Conservation (phyloP, 306 rosid genomes). For the Inga oerstediana region DNA sequence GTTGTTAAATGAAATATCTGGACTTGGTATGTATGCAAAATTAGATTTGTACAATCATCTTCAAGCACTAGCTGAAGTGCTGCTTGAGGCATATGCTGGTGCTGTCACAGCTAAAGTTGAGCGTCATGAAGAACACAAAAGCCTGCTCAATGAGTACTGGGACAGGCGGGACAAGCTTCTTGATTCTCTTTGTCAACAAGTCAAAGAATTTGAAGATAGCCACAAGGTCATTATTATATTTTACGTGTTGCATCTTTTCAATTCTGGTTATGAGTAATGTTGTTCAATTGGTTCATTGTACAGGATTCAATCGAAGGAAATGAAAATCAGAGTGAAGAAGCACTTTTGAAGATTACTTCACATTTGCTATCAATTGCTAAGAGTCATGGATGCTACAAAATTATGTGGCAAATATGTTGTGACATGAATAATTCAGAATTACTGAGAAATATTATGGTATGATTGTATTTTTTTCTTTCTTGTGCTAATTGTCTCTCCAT, state of each 20-base stretch:
- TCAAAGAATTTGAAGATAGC: conserved; percentile 59
- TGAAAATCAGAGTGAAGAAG: conserved; percentile 56
- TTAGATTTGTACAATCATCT: conserved; percentile 68
- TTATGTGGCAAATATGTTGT: conserved; percentile 79
- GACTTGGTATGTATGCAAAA: conserved; percentile 63
- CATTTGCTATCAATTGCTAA: conserved; percentile 77
- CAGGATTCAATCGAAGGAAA: conserved; percentile 65
- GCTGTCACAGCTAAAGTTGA: conserved; percentile 88
- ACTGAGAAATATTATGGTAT: conserved; percentile 84
- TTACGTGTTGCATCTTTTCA: conserved; percentile 24
- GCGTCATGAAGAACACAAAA: conserved; percentile 71
- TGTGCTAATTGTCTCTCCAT: neutral
- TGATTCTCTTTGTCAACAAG: conserved; percentile 66
- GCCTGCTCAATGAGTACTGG: conserved; percentile 85
- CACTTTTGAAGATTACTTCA: conserved; percentile 59
- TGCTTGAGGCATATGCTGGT: conserved; percentile 88
- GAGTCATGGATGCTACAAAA: conserved; percentile 80
- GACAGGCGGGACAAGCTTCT: conserved; percentile 83
- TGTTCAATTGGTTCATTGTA: conserved; percentile 44
- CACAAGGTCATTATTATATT: conserved; percentile 58
- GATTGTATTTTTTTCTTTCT: conserved; percentile 24
- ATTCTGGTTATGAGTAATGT: conserved; percentile 33
- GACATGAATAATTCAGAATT: conserved; percentile 81
- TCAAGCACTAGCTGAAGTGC: conserved; percentile 77
- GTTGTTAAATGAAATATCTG: conserved; percentile 68